Base-by-base conservation (phyloP, 805 yeast species). In the Kazachstania africana region DNA sequence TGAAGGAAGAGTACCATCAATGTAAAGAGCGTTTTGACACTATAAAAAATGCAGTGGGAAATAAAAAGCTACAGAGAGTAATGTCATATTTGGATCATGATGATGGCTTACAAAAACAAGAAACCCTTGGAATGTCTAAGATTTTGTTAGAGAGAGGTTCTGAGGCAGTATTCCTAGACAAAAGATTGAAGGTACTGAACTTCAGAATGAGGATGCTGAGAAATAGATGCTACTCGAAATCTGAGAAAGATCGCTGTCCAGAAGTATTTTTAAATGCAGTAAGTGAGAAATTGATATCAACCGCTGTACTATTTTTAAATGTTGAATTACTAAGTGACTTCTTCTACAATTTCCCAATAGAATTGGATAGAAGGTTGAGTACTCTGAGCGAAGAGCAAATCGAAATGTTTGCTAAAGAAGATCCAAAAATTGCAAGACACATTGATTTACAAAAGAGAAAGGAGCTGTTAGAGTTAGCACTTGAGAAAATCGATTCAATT, bases 321-420 rank as follows among this genome's bases (percentile, higher is more conserved):
- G 97, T 93, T 34, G 99, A 91, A 57, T 63, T 91, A 34, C 63
- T 91, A 39, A 80, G 94, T 43, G 98, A 93, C 57, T 91, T 91
- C 50, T 93, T 88, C 53, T 91, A 93, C 56, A 84, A 85, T 45
- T 88, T 91, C 57, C 97, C 99, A 3, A 69, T 97, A 36, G 96
- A 85, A 55, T 65, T 91, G 39, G 99, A 91, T 53, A 65, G 65
- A 31, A 74, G 75, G 41, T 68, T 91, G 34, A 63, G 66, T 37
- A 66, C 67, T 26, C 61, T 91, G 47, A 63, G 72, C 6, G 66
- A 68, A 31, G 93, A 83, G 33, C 93, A 87, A 49, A 68, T 91
- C 31, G 96, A 87, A 47, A 59, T 60, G 37, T 83, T 88, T 60
- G 98, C 98, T 0, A 83, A 84, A 45, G 96, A 91, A 57, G 95